These are phyloP conservation scores for Fistulinella cinereoalba DNA, from an alignment of 1,284 basidiomycete species.

Conservation along the genomic window DNA sequence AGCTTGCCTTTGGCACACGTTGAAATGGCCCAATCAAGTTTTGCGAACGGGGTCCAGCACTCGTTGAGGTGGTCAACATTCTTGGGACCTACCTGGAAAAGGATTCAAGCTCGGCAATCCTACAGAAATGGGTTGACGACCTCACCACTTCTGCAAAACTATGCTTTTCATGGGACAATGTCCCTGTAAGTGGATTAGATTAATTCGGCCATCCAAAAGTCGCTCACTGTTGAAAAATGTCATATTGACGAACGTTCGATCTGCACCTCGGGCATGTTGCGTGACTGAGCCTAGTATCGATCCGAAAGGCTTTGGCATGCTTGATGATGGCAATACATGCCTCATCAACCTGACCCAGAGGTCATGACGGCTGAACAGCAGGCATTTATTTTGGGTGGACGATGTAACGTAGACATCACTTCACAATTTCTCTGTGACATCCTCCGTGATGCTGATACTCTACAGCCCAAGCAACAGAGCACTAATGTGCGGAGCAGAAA, in stretches of 20 bases:
- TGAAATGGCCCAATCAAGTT: background rate
- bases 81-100: background rate
- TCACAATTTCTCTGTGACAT: background rate
- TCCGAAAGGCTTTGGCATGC: background rate
- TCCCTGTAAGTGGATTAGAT: background rate
- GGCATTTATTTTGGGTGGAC: background rate
- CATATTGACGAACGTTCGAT: background rate
- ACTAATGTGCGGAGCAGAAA: background rate
- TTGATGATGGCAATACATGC: background rate
- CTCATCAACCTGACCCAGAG: background rate
- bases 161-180: background rate
- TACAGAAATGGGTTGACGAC: conserved; percentile 5
- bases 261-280: background rate
- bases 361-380: background rate
- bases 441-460: background rate
- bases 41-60: background rate
- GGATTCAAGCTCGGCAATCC: background rate
- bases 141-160: background rate
- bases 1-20: background rate
- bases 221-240: background rate
- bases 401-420: background rate
- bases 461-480: background rate
- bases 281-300: background rate
- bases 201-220: background rate
- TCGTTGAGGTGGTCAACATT: background rate